Conservation (phyloP, 73 alveolate genomes). For the Diophrys sp. region DNA sequence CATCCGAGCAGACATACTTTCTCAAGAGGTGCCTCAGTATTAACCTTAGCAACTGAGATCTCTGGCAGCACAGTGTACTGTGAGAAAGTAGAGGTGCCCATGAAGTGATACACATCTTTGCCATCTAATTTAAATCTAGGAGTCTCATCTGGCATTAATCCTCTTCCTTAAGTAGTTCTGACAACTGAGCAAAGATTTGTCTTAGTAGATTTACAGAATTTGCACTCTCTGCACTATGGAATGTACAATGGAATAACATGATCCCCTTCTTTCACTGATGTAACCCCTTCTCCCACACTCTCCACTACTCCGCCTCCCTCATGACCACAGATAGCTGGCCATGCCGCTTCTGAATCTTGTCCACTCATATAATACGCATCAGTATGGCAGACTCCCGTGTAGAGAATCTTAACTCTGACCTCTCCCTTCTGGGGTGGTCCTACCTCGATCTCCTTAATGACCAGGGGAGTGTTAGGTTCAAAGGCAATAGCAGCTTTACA, state of each 20-base stretch:
- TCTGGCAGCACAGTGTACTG: conserved; percentile 88
- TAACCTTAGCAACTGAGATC: conserved; percentile 75
- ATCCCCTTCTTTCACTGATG: conserved; percentile 82
- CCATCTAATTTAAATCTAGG: conserved; percentile 82
- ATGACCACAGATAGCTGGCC: conserved; percentile 83
- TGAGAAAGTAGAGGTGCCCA: conserved; percentile 83
- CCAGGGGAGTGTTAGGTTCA: conserved; percentile 71
- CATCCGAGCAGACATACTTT: conserved; percentile 87
- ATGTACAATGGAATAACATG: conserved; percentile 85
- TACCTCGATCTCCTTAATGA: conserved; percentile 61
- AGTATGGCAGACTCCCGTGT: conserved; percentile 89
- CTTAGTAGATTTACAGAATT: conserved; percentile 57
- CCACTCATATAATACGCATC: conserved; percentile 76
- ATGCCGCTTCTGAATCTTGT: conserved; percentile 85
- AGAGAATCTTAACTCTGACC: conserved; percentile 65
- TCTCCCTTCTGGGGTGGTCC: conserved; percentile 79
- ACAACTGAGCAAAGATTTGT: conserved; percentile 68
- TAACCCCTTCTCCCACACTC: conserved; percentile 90
- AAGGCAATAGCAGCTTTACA: conserved; percentile 82
- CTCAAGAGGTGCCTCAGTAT: conserved; percentile 71
- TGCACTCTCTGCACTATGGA: conserved; percentile 78
- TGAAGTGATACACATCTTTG: conserved; percentile 75
- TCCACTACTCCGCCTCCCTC: conserved; percentile 90
- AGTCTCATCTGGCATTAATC: conserved; percentile 86
- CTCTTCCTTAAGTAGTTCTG: conserved; percentile 65